Base-by-base conservation (phyloP, 2,329 filamentous ascomycete species). In the Colletotrichum orbiculare region DNA sequence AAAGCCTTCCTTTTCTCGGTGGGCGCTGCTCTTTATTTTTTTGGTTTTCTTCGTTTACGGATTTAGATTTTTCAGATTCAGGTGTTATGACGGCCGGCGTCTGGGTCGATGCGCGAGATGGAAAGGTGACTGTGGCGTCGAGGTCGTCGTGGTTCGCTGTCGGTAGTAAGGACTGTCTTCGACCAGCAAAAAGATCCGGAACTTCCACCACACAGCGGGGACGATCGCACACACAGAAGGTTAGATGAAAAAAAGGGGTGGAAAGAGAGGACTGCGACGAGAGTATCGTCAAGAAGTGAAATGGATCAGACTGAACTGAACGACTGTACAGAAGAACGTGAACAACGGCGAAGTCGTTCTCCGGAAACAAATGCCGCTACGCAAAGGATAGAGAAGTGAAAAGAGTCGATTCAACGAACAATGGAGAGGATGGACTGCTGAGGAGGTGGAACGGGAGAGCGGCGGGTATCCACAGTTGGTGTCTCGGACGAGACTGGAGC, bases 21-120 rank as follows among this genome's bases (percentile, higher is more conserved):
- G 12, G 15, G 12, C 45, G 42, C 52, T 48, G 38, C 34, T 52
- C 47, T 54, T 53, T 57, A 52, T 38, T 17, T 54, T 43, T 67
- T 45, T 42, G 17, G 48, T 54, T 64, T 54, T 42, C 48, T n/a
- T 13, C 35, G 37, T 39, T 64, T 47, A 17, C 25, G 25, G 25
- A 13, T 41, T 37, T 46, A 6, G 38, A n/a, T 35, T 38, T 35
- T 17, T 55, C 25, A 25, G 25, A 25, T 25, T 25, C 25, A 25
- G 25, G 34, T 39, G 50, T 33, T 54, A 33, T 64, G 78, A 79
- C 78, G 78, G 65, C 77, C 78, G 73, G 78, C 78, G 78, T 79
- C 78, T 66, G 25, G 25, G 25, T 25, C 25, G 25, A 25, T 25
- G 25, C 25, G 25, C 25, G 25, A 25, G 25, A 25, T 25, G 25